Conservation (phyloP, 257 asterid genomes). For the Solanum piurae region DNA sequence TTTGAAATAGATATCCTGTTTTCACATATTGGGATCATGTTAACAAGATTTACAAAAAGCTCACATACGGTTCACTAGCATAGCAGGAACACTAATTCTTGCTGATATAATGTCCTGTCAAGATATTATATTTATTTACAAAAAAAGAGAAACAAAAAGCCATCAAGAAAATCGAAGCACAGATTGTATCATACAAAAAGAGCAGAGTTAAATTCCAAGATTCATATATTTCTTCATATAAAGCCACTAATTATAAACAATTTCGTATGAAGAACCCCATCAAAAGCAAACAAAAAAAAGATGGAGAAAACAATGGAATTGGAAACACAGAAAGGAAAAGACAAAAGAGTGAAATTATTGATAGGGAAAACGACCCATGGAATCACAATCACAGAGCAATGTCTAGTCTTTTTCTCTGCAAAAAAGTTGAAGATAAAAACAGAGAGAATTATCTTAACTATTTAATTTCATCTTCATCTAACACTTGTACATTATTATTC, state of each 20-base stretch:
- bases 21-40: background rate
- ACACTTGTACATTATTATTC: background rate
- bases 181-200: background rate
- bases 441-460: background rate
- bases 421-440: background rate
- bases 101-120: background rate
- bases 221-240: background rate
- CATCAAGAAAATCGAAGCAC: background rate
- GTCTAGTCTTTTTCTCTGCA: background rate
- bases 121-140: background rate
- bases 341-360: background rate
- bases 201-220: background rate
- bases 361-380: background rate
- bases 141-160: background rate
- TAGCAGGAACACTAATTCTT: background rate
- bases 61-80: background rate
- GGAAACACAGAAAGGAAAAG: background rate
- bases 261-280: background rate
- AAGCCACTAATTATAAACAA: background rate
- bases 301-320: background rate
- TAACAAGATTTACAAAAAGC: background rate
- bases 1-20: background rate
- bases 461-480: background rate
- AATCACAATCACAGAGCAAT: background rate
- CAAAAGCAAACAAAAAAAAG: background rate